Evolutionary conservation across 331 rosid species (phyloP), one percentile per base, ranked within the genome.

Genomic region (Saraca asoca): DNA sequence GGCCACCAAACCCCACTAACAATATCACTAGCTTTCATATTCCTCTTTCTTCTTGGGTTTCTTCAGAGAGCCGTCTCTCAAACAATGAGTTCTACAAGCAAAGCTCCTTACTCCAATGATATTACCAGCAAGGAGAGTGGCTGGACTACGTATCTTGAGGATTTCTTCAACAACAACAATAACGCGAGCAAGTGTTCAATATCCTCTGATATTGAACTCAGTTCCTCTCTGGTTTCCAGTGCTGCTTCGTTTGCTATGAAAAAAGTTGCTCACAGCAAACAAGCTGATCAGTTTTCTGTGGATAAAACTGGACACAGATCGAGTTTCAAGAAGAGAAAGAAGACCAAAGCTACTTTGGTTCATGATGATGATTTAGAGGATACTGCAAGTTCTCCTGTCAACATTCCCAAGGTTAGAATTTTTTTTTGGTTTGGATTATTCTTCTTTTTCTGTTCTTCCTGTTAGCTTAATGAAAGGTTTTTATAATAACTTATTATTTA

Each of bases 381-480:
- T 66, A 91, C 98, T 0, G 98, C 98, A 68, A 91, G 70, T 59
- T 91, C 96, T 83, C 81, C 90, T 18, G 79, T 83, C 50, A 78
- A 52, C 24, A 80, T 72, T 73, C 83, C 87, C 77, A 77, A 82
- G 94, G 95, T 86, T 58, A 8, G n/a, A n/a, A 39, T 17, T 33
- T 9, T 48, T 11, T 14, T 10, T 39, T 24, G 8, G 2, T 5
- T 39, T 31, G 43, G 33, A 15, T 7, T 56, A 10, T 38, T 16
- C 39, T 5, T 2, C 34, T 0, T 0, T 7, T 17, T 15, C 16
- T 31, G 14, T 4, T 64, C 18, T 3, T 5, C 11, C 3, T 60
- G 3, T 24, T 24, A 24, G 3, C 3, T 24, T 19, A n/a, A 4
- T 31, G 7, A 48, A 12, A 31, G 6, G 12, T 18, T 45, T 35